phyloP scores from a whole-genome alignment of 2,329 filamentous ascomycete species.

The Didymella segeticola region DNA sequence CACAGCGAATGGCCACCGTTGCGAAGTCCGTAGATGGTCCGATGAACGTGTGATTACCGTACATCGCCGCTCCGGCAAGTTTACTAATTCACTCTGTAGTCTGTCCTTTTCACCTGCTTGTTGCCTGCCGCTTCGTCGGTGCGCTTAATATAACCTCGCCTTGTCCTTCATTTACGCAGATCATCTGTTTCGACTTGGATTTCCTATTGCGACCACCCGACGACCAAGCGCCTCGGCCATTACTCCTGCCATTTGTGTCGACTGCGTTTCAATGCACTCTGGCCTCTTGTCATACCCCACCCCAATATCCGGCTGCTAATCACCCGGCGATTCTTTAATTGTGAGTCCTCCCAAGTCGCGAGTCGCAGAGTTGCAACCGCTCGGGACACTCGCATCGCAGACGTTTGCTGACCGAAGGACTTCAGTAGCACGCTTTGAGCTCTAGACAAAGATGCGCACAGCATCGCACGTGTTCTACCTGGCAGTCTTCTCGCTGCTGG shows the following conservation, averaged over 20 bases:
- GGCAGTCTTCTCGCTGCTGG: conserved; percentile 66
- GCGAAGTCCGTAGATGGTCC: conserved; percentile 36
- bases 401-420: conserved; percentile 45
- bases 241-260: conserved; percentile 26
- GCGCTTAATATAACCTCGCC: conserved; percentile 14
- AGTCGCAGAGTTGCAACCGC: conserved; percentile 4
- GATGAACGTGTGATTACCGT: conserved; percentile 46
- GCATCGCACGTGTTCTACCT: conserved; percentile 66
- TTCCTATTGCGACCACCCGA: conserved; percentile 28
- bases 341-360: conserved; percentile 11
- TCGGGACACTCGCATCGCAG: conserved; percentile 29
- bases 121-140: conserved; percentile 15
- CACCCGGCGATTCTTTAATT: conserved; percentile 18
- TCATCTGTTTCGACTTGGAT: conserved; percentile 19
- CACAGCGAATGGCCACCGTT: conserved; percentile 43
- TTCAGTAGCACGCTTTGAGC: conserved; percentile 21
- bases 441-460: conserved; percentile 55
- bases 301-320: conserved; percentile 25
- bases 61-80: conserved; percentile 22
- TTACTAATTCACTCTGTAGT: conserved; percentile 18
- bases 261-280: conserved; percentile 43
- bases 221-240: conserved; percentile 30
- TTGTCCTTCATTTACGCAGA: conserved; percentile 33
- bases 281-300: conserved; percentile 46
- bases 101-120: conserved; percentile 18